Evolutionary conservation across 805 yeast species (phyloP), one percentile per base, ranked within the genome.

Genomic region (Ogataea neopini): DNA sequence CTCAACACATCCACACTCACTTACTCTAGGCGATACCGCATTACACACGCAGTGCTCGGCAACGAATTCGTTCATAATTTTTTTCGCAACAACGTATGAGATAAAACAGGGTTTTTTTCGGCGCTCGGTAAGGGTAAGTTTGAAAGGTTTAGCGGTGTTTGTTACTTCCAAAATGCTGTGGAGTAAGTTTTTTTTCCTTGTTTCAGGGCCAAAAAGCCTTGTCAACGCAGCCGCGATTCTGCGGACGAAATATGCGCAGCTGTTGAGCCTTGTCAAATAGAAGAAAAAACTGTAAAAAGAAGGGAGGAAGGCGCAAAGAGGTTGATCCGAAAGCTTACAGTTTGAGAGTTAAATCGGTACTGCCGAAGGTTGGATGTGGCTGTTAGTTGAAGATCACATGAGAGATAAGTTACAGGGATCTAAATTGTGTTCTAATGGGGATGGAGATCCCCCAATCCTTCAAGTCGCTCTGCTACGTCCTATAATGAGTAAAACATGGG

Each of bases 161-260:
- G 19, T 23, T 39, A 5, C 14, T 22, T 13, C 22, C 11, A 22
- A 13, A 25, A 39, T 23, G 40, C 19, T 18, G 26, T 18, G 40
- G 23, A 36, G 15, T 32, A 32, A 36, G 10, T 19, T 25, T 19
- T 15, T 14, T 23, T 25, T 37, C 32, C 14, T 26, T n/a, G 29
- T 20, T 37, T 23, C 41, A 37, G 29, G 41, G 41, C 32, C 33
- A 40, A n/a, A 40, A n/a, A 29, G 30, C 35, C 35, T 40, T 18
- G 33, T 14, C 8, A 22, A 9, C 17, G 40, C 43, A 13, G 19
- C 43, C 19, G 30, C 33, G 20, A 39, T 19, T 18, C 25, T 26
- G 25, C 32, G 15, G 34, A 6, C 23, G 23, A 30, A 30, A 30
- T 13, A 3, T 30, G 17, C 17, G 18, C 34, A 30, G 8, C 7